phyloP scores from a whole-genome alignment of 164 flowering plant genomes.

The Saururus chinensis region DNA sequence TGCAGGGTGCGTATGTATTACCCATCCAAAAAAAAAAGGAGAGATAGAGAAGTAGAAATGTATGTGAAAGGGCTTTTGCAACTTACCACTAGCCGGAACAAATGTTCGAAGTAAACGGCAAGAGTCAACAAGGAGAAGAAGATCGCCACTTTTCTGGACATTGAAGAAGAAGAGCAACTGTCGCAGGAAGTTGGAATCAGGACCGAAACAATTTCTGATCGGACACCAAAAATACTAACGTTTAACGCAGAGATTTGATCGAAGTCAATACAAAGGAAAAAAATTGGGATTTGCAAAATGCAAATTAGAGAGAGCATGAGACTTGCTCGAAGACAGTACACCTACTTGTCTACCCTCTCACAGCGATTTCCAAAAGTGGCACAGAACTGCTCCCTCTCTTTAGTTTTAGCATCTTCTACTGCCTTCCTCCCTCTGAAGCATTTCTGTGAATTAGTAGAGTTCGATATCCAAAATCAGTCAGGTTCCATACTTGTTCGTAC shows the following conservation, averaged over 20 bases:
- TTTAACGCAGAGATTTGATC: background rate
- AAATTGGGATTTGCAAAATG: too few relatives aligned
- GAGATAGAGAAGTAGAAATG: background rate
- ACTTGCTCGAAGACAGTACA: background rate
- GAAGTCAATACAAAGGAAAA: background rate
- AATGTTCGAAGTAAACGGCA: conserved; percentile 52
- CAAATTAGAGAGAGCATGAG: background rate
- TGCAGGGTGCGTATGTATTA: too few relatives aligned
- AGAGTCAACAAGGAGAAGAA: conserved; percentile 57
- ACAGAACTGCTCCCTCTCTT: conserved; percentile 54
- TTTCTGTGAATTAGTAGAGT: conserved; percentile 45
- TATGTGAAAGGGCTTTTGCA: background rate
- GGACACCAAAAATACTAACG: background rate
- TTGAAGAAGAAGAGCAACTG: conserved; percentile 78
- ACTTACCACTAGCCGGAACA: conserved; percentile 47
- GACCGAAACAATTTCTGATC: conserved; percentile 57
- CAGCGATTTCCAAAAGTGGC: conserved; percentile 51
- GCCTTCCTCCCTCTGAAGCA: conserved; percentile 82
- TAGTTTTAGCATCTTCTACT: conserved; percentile 47
- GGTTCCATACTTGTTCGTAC: background rate
- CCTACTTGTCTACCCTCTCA: conserved; percentile 68
- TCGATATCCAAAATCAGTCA: background rate
- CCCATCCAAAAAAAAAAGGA: too few relatives aligned
- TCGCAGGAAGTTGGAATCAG: conserved; percentile 66
- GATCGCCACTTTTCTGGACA: conserved; percentile 45